Percentiles rank a stretch among this genome's conserved stretches.
Evolutionary conservation across 345 rosid species (phyloP).

Genomic region (Boechera stricta): DNA sequence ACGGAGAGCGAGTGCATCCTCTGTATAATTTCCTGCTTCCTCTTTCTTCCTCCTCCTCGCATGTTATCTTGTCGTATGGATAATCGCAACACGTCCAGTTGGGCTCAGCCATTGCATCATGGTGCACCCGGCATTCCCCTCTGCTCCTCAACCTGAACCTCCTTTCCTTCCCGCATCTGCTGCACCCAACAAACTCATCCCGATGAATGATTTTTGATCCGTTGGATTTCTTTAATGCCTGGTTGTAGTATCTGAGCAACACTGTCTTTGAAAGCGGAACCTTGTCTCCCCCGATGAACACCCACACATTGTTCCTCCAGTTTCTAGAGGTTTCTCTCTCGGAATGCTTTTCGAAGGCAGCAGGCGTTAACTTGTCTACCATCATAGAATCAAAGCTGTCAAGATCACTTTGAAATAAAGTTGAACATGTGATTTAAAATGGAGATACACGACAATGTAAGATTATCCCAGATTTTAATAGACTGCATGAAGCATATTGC

Average conservation of each 20-base stretch:
- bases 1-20: slow-evolving; percentile 79
- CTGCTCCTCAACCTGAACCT: slow-evolving; percentile 79
- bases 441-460: not conserved
- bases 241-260: slow-evolving; percentile 86
- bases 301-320: slow-evolving; percentile 95
- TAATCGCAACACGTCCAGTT: slow-evolving; percentile 85
- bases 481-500: slow-evolving; percentile 9
- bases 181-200: slow-evolving; percentile 84
- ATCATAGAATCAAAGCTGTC: slow-evolving; percentile 43
- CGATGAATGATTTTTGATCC: slow-evolving; percentile 54
- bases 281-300: slow-evolving; percentile 80
- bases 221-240: slow-evolving; percentile 46
- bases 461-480: not conserved
- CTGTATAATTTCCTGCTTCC: slow-evolving; percentile 85
- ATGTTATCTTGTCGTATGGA: slow-evolving; percentile 69
- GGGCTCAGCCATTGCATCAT: slow-evolving; percentile 75
- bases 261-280: slow-evolving; percentile 86
- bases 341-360: slow-evolving; percentile 97
- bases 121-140: slow-evolving; percentile 83
- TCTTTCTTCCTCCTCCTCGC: slow-evolving; percentile 75
- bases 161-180: slow-evolving; percentile 78
- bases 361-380: slow-evolving; percentile 78
- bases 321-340: slow-evolving; percentile 88
- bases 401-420: not conserved
- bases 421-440: not conserved